These are phyloP conservation scores for Penicillium sp. DNA, from an alignment of 2,329 filamentous ascomycete genomes.

Conservation along the genomic window DNA sequence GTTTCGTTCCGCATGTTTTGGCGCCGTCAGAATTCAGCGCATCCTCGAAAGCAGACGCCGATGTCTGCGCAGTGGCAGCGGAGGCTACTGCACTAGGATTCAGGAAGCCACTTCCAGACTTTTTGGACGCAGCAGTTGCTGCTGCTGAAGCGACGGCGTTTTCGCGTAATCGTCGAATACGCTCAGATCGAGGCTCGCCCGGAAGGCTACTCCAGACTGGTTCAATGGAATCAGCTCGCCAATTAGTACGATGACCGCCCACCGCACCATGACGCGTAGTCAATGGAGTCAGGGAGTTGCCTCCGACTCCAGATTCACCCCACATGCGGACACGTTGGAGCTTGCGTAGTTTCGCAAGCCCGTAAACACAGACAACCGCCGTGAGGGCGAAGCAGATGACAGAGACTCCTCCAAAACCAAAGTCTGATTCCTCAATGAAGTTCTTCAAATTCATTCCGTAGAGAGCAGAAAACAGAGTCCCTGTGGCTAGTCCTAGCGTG, in stretches of 20 bases:
- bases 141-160: conserved; percentile 28
- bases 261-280: conserved; percentile 25
- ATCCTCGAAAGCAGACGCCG: conserved; percentile 6
- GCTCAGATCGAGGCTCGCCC: conserved; percentile 39
- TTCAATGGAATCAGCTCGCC: conserved; percentile 46
- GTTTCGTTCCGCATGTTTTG: neutral
- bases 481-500: conserved; percentile 88
- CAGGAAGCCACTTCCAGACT: conserved; percentile 6
- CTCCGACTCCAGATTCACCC: conserved; percentile 53
- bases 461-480: conserved; percentile 94
- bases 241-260: conserved; percentile 35
- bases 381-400: conserved; percentile 68
- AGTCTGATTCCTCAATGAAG: conserved; percentile 90
- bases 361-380: conserved; percentile 75
- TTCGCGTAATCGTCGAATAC: conserved; percentile 38
- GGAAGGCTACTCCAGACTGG: conserved; percentile 40
- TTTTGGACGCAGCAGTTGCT: conserved; percentile 18
- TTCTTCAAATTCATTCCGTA: conserved; percentile 99
- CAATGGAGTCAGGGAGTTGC: conserved; percentile 28
- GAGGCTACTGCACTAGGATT: conserved; percentile 13
- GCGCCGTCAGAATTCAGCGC: conserved; percentile 6
- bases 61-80: conserved; percentile 4
- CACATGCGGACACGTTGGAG: conserved; percentile 89
- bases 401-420: conserved; percentile 78
- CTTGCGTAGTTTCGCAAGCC: conserved; percentile 75